Evolutionary conservation across 495 filamentous ascomycete species (phyloP).

Genomic region (Tetracladium setigerum): DNA sequence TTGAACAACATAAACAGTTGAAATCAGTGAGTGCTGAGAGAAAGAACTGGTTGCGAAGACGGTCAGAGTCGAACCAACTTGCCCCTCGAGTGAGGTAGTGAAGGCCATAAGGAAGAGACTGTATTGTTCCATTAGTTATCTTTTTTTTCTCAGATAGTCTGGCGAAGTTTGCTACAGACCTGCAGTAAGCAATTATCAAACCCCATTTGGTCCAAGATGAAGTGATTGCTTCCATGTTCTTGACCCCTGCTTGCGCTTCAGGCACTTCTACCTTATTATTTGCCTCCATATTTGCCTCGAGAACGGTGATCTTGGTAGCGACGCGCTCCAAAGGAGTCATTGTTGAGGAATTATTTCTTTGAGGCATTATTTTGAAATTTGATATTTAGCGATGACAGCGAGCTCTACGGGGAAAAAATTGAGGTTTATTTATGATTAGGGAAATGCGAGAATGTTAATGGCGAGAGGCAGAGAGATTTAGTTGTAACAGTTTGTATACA

Average conservation of each 20-base stretch:
- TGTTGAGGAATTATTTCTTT: too few species aligned
- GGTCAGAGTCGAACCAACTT: neutral
- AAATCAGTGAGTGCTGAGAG: conserved; percentile 1
- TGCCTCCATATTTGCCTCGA: too few species aligned
- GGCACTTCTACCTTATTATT: too few species aligned
- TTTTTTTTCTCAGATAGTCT: neutral
- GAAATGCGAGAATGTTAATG: too few species aligned
- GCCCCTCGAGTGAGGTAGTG: conserved; percentile 18
- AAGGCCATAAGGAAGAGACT: conserved; percentile 8
- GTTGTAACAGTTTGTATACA: too few species aligned
- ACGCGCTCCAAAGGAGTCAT: too few species aligned
- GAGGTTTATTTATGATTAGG: too few species aligned
- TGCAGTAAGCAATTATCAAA: conserved; percentile 1
- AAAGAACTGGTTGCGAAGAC: conserved; percentile 5
- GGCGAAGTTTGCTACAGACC: neutral
- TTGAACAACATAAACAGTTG: conserved; percentile 6
- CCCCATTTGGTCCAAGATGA: neutral
- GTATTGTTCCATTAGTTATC: neutral
- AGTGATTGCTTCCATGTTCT: neutral
- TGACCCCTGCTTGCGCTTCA: neutral
- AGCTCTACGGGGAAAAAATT: too few species aligned
- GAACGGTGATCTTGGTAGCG: too few species aligned
- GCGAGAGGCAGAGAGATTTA: too few species aligned
- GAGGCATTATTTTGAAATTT: too few species aligned
- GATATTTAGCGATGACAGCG: too few species aligned